These are phyloP conservation scores for Acmispon strigosus DNA, from an alignment of 306 rosid genomes.

Conservation along the genomic window DNA sequence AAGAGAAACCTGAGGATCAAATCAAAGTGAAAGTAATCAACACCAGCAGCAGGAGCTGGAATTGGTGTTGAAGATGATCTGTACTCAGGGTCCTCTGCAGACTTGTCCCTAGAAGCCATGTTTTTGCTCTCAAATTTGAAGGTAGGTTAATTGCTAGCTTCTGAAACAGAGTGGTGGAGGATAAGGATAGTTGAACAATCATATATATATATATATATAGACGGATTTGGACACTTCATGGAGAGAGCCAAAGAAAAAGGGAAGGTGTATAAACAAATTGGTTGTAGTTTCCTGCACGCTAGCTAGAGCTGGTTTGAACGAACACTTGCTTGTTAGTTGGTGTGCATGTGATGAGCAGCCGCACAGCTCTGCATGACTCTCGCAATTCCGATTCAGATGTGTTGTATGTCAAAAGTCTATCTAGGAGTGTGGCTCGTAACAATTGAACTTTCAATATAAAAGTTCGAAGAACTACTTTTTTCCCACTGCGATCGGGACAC, in stretches of 20 bases:
- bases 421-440: too few relatives aligned
- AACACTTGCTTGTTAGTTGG: constrained; percentile 9
- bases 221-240: neutral
- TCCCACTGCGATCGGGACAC: too few relatives aligned
- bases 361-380: too few relatives aligned
- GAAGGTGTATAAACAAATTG: neutral
- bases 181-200: constrained; percentile 10
- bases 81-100: constrained; percentile 41
- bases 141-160: neutral
- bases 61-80: constrained; percentile 8
- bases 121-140: neutral
- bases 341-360: neutral
- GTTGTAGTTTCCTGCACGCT: constrained; percentile 51
- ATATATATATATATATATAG: neutral
- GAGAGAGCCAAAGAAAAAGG: neutral
- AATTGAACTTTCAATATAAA: too few relatives aligned
- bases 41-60: constrained; percentile 8
- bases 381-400: too few relatives aligned
- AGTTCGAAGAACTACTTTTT: too few relatives aligned
- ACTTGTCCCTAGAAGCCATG: constrained; percentile 66
- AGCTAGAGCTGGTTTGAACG: too few relatives aligned
- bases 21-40: constrained; percentile 26
- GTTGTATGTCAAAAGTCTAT: too few relatives aligned
- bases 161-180: neutral
- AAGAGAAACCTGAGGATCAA: constrained; percentile 48